A percentile compares a stretch with the other conserved stretches of the same genome.
These are phyloP conservation scores for Trichosporon sp. DNA, from an alignment of 1,284 basidiomycete species.

Conservation along the genomic window DNA sequence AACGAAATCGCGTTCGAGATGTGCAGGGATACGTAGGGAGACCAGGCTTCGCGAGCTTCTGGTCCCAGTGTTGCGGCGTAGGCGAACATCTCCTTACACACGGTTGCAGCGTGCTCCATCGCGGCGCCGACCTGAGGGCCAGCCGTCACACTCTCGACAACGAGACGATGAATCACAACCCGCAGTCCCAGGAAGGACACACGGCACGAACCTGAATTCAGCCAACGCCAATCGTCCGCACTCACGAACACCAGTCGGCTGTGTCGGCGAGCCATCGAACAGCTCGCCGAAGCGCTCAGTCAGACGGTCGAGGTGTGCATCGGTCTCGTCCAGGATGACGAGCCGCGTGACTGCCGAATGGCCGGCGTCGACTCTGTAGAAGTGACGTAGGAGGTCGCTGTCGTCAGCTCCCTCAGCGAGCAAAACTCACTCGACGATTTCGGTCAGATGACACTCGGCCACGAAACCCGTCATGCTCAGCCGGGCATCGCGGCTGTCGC, in stretches of 20 bases:
- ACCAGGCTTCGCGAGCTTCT: conserved; percentile 36
- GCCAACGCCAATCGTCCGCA: background rate
- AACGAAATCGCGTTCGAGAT: conserved; percentile 41
- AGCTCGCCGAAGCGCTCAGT: background rate
- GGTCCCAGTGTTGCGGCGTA: conserved; percentile 31
- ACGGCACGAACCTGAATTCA: conserved; percentile 39
- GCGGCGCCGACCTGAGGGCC: conserved; percentile 23
- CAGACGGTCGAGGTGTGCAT: background rate
- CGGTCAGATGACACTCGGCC: conserved; percentile 38
- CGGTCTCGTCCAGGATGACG: conserved; percentile 29
- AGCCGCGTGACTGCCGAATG: conserved; percentile 30
- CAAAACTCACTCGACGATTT: conserved; percentile 38
- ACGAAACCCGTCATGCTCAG: conserved; percentile 41
- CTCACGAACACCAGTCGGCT: conserved; percentile 40
- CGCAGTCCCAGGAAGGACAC: conserved; percentile 39
- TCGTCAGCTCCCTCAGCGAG: background rate
- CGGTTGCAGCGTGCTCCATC: conserved; percentile 24
- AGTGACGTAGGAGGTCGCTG: conserved; percentile 30
- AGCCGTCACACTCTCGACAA: conserved; percentile 28
- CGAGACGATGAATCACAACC: conserved; percentile 36
- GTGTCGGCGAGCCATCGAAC: background rate
- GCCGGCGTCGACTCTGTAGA: conserved; percentile 31
- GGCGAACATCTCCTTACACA: conserved; percentile 30
- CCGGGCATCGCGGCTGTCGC: conserved; percentile 26
- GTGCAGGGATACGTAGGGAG: conserved; percentile 44